Evolutionary conservation across 208 protist genomes (phyloP).

Genomic region (Herpetomonas samuelpessoai): DNA sequence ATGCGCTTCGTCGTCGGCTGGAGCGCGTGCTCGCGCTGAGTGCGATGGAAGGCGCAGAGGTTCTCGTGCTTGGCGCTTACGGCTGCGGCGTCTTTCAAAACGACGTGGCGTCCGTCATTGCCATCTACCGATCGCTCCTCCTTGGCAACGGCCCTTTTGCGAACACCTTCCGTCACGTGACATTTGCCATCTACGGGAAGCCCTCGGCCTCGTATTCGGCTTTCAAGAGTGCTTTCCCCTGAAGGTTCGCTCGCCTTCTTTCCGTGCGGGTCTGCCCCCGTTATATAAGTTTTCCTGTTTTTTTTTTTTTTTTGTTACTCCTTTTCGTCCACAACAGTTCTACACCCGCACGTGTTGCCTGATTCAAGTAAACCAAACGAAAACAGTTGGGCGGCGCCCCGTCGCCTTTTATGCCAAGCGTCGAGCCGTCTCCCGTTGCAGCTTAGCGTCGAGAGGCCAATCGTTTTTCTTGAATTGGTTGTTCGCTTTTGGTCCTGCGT

Average conservation of each 20-base stretch:
- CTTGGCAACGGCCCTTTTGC: constrained; percentile 1
- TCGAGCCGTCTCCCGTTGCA: too few relatives aligned
- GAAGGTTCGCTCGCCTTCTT: neutral
- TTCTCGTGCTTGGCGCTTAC: constrained; percentile 17
- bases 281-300: constrained; percentile 1
- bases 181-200: constrained; percentile 14
- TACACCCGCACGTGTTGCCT: too few relatives aligned
- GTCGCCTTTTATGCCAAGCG: too few relatives aligned
- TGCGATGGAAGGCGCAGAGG: neutral
- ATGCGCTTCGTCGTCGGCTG: constrained; percentile 3
- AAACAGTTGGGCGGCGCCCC: too few relatives aligned
- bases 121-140: constrained; percentile 1
- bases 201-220: constrained; percentile 2
- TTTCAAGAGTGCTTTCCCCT: neutral
- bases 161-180: constrained; percentile 12
- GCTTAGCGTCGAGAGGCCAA: too few relatives aligned
- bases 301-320: constrained; percentile 3
- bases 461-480: too few relatives aligned
- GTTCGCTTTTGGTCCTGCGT: too few relatives aligned
- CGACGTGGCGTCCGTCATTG: neutral
- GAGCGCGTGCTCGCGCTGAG: constrained; percentile 8
- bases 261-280: neutral
- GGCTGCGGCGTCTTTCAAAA: constrained; percentile 24
- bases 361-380: too few relatives aligned
- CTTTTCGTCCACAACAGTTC: constrained; percentile 1